phyloP scores from a whole-genome alignment of 257 asterid genomes.

The Ophiorrhiza pumila region DNA sequence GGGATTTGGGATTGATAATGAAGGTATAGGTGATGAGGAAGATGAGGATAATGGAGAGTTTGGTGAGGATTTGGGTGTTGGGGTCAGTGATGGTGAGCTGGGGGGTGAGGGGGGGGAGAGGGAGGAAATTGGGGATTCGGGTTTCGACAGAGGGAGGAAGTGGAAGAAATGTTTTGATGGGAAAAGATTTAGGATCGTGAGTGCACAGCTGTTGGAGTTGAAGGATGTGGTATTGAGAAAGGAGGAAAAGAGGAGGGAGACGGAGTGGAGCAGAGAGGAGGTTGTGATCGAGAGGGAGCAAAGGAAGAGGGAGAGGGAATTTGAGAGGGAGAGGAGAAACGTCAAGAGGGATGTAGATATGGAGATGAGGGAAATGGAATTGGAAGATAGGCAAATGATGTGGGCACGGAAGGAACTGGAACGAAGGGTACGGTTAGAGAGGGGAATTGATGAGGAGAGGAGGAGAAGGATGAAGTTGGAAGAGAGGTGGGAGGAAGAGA shows the following conservation, averaged over 20 bases:
- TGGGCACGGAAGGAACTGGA: slow-evolving; percentile 60
- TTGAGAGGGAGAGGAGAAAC: slow-evolving; percentile 31
- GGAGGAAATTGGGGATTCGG: slow-evolving; percentile 36
- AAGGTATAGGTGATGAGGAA: slow-evolving; percentile 48
- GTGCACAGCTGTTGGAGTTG: slow-evolving; percentile 60
- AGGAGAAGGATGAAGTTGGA: slow-evolving; percentile 63
- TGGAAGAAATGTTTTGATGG: slow-evolving; percentile 36
- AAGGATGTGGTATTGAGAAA: slow-evolving; percentile 56
- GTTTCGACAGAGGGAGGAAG: slow-evolving; percentile 30
- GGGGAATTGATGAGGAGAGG: slow-evolving; percentile 64
- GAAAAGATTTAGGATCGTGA: slow-evolving; percentile 46
- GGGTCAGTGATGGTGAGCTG: slow-evolving; percentile 31
- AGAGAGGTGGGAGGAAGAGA: slow-evolving; percentile 86
- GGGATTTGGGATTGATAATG: slow-evolving; percentile 54
- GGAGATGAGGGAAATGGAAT: slow-evolving; percentile 40
- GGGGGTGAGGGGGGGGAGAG: slow-evolving; percentile 28
- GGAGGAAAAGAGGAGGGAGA: slow-evolving; percentile 73
- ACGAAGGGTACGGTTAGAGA: slow-evolving; percentile 54
- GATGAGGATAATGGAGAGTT: slow-evolving; percentile 25
- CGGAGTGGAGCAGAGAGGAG: slow-evolving; percentile 60
- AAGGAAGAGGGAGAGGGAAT: slow-evolving; percentile 37
- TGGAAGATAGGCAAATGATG: slow-evolving; percentile 52
- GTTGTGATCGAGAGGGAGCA: slow-evolving; percentile 31
- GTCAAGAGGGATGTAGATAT: slow-evolving; percentile 45
- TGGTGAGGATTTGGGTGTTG: slow-evolving; percentile 25